phyloP scores from a whole-genome alignment of 495 filamentous ascomycete genomes.

The Chaetomium tenue region DNA sequence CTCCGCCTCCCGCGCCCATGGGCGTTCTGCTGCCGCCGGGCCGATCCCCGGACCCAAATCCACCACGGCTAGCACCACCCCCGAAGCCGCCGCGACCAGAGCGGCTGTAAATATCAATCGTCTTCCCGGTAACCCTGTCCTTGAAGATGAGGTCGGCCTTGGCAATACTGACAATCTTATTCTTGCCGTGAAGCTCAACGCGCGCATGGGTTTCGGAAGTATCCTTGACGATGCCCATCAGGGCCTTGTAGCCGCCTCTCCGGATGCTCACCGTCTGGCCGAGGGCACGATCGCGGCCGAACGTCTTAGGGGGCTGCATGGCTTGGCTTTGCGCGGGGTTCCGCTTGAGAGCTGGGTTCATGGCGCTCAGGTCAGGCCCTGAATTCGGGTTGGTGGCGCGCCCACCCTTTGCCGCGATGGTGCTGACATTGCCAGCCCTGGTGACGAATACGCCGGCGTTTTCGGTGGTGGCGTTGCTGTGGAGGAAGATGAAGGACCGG shows the following conservation, averaged over 20 bases:
- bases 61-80: conserved; percentile 30
- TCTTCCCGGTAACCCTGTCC: conserved; percentile 75
- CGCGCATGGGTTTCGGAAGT: conserved; percentile 78
- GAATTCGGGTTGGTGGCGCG: conserved; percentile 58
- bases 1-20: conserved; percentile 55
- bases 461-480: conserved; percentile 78
- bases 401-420: conserved; percentile 88
- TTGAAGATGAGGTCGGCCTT: conserved; percentile 76
- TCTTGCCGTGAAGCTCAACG: conserved; percentile 89
- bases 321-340: conserved; percentile 50
- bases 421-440: conserved; percentile 79
- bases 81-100: conserved; percentile 45
- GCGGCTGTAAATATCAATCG: conserved; percentile 65
- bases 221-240: conserved; percentile 93
- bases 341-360: conserved; percentile 85
- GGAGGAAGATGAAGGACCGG: conserved; percentile 81
- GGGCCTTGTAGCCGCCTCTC: conserved; percentile 83
- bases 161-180: conserved; percentile 76
- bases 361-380: conserved; percentile 76
- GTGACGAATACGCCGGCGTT: conserved; percentile 89
- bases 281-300: conserved; percentile 81
- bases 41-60: conserved; percentile 41
- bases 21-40: conserved; percentile 66
- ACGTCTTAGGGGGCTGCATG: conserved; percentile 75
- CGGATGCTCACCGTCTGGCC: conserved; percentile 86